Evolutionary conservation across 768 basidiomycete species (phyloP).

Genomic region (Ramaria sp.): DNA sequence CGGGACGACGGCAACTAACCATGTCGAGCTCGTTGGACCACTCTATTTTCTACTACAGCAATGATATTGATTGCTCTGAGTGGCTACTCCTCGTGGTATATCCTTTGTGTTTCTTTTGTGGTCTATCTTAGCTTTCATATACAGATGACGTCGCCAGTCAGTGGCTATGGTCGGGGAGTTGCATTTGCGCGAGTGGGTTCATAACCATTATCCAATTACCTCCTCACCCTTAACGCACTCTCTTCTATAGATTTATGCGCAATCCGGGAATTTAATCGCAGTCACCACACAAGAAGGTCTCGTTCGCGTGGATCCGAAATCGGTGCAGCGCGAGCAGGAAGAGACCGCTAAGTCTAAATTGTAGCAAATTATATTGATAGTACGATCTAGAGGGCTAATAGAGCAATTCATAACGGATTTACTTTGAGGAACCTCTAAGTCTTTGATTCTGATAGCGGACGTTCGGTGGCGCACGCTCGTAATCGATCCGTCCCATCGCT

Average conservation of each 20-base stretch:
- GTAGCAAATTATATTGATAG: not conserved
- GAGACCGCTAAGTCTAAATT: not conserved
- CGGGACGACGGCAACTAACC: slow-evolving; percentile 26
- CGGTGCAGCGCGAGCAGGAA: slow-evolving; percentile 19
- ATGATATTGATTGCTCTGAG: slow-evolving; percentile 67
- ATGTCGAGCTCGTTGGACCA: slow-evolving; percentile 66
- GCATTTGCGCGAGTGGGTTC: slow-evolving; percentile 59
- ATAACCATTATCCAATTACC: not conserved
- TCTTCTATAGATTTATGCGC: slow-evolving; percentile 51
- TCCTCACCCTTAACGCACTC: not conserved
- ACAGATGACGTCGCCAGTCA: slow-evolving; percentile 55
- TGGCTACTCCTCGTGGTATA: slow-evolving; percentile 73
- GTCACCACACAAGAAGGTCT: slow-evolving; percentile 76
- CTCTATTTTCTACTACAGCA: slow-evolving; percentile 47
- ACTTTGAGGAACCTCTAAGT: not conserved
- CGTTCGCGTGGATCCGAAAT: slow-evolving; percentile 38
- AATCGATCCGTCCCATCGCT: slow-evolving; percentile 60
- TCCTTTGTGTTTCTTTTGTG: slow-evolving; percentile 2
- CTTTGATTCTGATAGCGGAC: not conserved
- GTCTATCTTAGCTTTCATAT: not conserved
- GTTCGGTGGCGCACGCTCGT: slow-evolving; percentile 50
- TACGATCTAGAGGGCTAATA: not conserved
- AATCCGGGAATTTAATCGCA: slow-evolving; percentile 55
- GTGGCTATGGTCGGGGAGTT: slow-evolving; percentile 58
- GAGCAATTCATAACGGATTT: not conserved